phyloP scores from a whole-genome alignment of 106 monocot genomes.

The Dioscorea alata region DNA sequence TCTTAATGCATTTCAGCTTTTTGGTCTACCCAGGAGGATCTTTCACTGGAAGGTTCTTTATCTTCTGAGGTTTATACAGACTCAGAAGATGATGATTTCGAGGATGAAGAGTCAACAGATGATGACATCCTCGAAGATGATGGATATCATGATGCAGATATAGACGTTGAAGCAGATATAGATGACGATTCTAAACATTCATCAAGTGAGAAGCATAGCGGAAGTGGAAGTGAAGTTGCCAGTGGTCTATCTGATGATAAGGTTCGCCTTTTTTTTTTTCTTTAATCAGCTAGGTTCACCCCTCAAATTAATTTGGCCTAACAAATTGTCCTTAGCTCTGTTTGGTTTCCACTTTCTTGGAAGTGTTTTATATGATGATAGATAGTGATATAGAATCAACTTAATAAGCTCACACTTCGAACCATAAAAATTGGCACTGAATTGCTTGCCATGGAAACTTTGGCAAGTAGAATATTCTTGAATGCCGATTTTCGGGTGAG shows the following conservation, averaged over 20 bases:
- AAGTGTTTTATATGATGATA: no score
- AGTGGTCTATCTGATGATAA: constrained; percentile 15
- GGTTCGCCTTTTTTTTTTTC: constrained; percentile 1
- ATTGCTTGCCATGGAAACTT: no score
- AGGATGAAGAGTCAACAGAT: constrained; percentile 43
- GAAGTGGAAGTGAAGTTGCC: constrained; percentile 18
- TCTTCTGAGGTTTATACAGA: constrained; percentile 63
- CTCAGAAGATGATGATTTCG: constrained; percentile 54
- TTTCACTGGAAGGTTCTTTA: constrained; percentile 31
- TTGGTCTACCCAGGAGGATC: constrained; percentile 22
- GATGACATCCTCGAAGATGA: constrained; percentile 37
- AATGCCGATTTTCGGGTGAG: no score
- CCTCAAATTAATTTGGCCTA: no score
- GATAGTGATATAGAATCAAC: no score
- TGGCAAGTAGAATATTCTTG: no score
- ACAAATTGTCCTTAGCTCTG: no score
- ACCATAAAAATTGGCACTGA: no score
- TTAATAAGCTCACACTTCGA: no score
- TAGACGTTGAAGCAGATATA: constrained; percentile 25
- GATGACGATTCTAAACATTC: constrained; percentile 38
- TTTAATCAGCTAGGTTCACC: not conserved
- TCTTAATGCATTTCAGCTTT: constrained; percentile 3
- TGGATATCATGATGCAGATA: constrained; percentile 32
- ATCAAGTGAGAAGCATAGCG: constrained; percentile 17
- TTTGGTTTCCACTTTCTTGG: no score